Base-by-base conservation (phyloP, 768 basidiomycete genomes). In the Phlegmacium glaucopus region DNA sequence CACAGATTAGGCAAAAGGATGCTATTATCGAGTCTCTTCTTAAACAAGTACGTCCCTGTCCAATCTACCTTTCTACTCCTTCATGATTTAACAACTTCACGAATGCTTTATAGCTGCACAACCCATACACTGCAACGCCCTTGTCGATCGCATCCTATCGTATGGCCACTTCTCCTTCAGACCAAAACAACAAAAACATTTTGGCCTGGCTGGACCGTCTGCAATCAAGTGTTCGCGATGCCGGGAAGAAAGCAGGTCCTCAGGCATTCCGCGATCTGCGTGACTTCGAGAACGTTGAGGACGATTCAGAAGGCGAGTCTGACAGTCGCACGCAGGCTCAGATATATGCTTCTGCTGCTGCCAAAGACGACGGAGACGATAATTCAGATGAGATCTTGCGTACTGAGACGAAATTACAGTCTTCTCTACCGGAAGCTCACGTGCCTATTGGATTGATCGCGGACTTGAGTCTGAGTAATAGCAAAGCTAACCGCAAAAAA, bases 1-100 rank as follows among this genome's bases (percentile, higher is more conserved):
- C 88, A 4, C 87, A 92, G 61, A 84, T 93, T 53, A 78, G 84
- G 45, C 90, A 93, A 69, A 93, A 93, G 70, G 90, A 93, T 68
- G 74, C 80, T 15, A 85, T 92, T 55, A 92, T 93, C 55, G 87
- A 90, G 52, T 86, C 83, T 11, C 78, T 92, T 11, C 76, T 93
- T 54, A 90, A 90, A 61, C 88, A 91, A 72, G 88, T 83, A 28
- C 11, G 73, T 62, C 2, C 27, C 45, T 1, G 27, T 40, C 18
- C 27, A 25, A 34, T 26, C 16, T 39, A 35, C 15, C 11, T 13
- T 30, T 42, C 6, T 29, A 28, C 13, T 28, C 12, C 11, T n/a
- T 44, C 39, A 34, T 13, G 25, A 36, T 44, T 44, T 42, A 45
- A 46, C n/a, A 46, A 9, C 47, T 34, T 12, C 12, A 36, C n/a